Conservation (phyloP, 768 basidiomycete species). For the Rhodotorula paludigena region DNA sequence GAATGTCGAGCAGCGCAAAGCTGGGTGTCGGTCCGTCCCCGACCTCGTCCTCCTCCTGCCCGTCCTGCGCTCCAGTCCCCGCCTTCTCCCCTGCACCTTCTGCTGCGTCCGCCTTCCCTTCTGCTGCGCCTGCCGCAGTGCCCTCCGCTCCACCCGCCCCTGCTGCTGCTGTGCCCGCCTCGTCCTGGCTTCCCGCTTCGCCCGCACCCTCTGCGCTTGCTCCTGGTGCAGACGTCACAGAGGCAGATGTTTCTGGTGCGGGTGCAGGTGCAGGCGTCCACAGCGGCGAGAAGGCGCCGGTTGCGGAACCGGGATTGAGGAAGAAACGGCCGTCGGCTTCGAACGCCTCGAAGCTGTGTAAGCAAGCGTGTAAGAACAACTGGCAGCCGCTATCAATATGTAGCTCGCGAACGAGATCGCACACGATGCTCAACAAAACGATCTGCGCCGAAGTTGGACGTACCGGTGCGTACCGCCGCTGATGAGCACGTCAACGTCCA, state of each 20-base stretch:
- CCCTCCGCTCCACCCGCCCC: neutral
- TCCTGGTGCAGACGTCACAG: neutral
- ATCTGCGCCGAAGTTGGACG: conserved; percentile 47
- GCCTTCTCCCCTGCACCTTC: neutral
- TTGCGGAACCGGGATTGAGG: conserved; percentile 89
- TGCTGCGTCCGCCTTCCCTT: neutral
- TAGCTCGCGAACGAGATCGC: no score
- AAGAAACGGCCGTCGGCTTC: conserved; percentile 90
- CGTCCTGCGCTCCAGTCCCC: neutral
- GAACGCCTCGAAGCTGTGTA: conserved; percentile 77
- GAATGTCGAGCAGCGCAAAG: conserved; percentile 96
- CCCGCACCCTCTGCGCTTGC: neutral
- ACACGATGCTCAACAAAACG: neutral
- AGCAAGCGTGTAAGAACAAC: no score
- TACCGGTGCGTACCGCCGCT: conserved; percentile 93
- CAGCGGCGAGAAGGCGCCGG: conserved; percentile 61
- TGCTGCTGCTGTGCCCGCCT: neutral
- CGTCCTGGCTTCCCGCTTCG: neutral
- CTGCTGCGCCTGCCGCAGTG: neutral
- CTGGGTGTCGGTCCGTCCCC: conserved; percentile 70
- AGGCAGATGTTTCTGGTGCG: neutral
- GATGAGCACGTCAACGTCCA: conserved; percentile 95
- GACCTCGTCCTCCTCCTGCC: neutral
- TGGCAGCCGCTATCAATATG: no score
- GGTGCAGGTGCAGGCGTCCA: conserved; percentile 1